A percentile compares a stretch with the other conserved stretches of the same genome.
Evolutionary conservation across 2,329 filamentous ascomycete genomes (phyloP).

Genomic region (Penicillium sp.): DNA sequence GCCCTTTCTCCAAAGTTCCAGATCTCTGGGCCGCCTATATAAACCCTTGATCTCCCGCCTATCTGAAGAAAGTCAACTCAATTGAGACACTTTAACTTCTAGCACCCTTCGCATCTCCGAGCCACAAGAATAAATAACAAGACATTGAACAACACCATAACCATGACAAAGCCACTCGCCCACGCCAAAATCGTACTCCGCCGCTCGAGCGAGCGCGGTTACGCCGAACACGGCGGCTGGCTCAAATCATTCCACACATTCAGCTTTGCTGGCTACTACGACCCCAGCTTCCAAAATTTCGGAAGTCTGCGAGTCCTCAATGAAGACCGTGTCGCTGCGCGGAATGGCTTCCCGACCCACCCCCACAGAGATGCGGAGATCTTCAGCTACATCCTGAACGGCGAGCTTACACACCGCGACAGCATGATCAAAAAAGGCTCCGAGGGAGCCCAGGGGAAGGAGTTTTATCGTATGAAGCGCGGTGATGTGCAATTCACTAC

Average conservation of each 20-base stretch:
- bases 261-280: slow-evolving; percentile 71
- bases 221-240: slow-evolving; percentile 82
- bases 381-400: slow-evolving; percentile 81
- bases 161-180: slow-evolving; percentile 62
- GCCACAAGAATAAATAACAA: not conserved
- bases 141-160: not conserved
- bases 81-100: not conserved
- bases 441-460: slow-evolving; percentile 58
- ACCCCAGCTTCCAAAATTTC: slow-evolving; percentile 66
- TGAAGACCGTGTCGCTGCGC: slow-evolving; percentile 75
- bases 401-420: slow-evolving; percentile 84
- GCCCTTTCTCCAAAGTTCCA: slow-evolving; percentile 12
- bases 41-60: not conserved
- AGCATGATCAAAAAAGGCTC: slow-evolving; percentile 72
- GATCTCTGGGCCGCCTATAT: slow-evolving; percentile 10
- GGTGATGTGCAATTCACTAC: slow-evolving; percentile 89
- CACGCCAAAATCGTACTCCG: slow-evolving; percentile 74
- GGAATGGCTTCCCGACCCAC: slow-evolving; percentile 79
- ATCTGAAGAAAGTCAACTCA: not conserved
- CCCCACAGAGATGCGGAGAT: slow-evolving; percentile 85
- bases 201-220: slow-evolving; percentile 68
- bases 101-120: not conserved
- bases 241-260: slow-evolving; percentile 85
- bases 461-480: slow-evolving; percentile 69
- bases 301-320: slow-evolving; percentile 82